Percentiles rank a stretch among this genome's conserved stretches.
Evolutionary conservation across 495 filamentous ascomycete species (phyloP).

Genomic region (Aspergillus carlsbadensis): DNA sequence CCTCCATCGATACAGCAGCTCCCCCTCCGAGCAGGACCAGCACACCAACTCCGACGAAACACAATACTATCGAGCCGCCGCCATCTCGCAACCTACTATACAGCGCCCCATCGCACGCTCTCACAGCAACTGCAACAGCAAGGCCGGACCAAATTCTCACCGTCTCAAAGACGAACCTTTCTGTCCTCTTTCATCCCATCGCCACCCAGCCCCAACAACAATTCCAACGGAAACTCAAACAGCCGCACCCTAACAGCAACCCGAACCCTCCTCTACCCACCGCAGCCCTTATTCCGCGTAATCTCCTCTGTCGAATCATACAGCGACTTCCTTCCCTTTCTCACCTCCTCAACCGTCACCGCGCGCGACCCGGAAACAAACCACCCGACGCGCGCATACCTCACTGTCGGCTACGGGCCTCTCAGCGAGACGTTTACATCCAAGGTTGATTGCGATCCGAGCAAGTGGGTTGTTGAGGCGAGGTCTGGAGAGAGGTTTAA

Average conservation of each 20-base stretch:
- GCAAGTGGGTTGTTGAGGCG: constrained; percentile 66
- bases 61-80: neutral
- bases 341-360: constrained; percentile 70
- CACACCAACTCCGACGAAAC: neutral
- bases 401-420: constrained; percentile 81
- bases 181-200: constrained; percentile 38
- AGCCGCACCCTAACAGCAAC: constrained; percentile 62
- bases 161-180: constrained; percentile 26
- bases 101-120: neutral
- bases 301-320: constrained; percentile 85
- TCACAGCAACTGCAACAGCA: constrained; percentile 12
- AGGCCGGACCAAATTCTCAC: neutral
- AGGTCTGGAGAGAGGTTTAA: constrained; percentile 58
- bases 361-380: constrained; percentile 46
- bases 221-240: constrained; percentile 16
- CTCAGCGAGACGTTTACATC: constrained; percentile 79
- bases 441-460: constrained; percentile 69
- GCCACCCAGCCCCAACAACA: neutral
- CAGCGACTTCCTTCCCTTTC: constrained; percentile 82
- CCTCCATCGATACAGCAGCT: neutral
- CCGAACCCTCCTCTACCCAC: constrained; percentile 77
- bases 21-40: neutral
- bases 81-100: neutral
- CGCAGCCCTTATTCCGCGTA: constrained; percentile 68
- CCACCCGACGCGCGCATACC: constrained; percentile 72